Evolutionary conservation across 1,139 yeast genomes (phyloP).

Genomic region (Candida albicans): DNA sequence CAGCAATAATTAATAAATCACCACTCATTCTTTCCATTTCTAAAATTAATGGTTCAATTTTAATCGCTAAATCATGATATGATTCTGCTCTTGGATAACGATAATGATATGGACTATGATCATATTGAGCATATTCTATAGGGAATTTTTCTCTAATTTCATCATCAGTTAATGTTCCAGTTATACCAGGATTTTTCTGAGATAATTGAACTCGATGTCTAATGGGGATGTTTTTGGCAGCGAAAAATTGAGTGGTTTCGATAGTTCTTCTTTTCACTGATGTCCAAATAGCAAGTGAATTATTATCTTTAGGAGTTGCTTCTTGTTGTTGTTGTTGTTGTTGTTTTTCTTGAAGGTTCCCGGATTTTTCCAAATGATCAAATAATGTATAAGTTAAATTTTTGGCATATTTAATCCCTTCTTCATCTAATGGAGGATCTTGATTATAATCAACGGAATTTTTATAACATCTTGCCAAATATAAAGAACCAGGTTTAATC

Average conservation of each 20-base stretch:
- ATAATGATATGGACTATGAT: slow-evolving; percentile 85
- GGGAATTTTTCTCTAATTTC: slow-evolving; percentile 65
- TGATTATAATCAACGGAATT: slow-evolving; percentile 52
- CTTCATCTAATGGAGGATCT: slow-evolving; percentile 68
- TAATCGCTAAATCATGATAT: slow-evolving; percentile 91
- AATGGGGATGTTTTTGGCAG: slow-evolving; percentile 57
- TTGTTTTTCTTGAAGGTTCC: slow-evolving; percentile 33
- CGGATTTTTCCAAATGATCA: slow-evolving; percentile 33
- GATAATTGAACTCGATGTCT: slow-evolving; percentile 80
- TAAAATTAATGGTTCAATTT: slow-evolving; percentile 87
- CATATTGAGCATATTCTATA: slow-evolving; percentile 63
- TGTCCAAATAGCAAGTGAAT: slow-evolving; percentile 82
- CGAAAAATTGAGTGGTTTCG: slow-evolving; percentile 72
- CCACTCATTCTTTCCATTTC: slow-evolving; percentile 92
- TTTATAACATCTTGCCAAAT: slow-evolving; percentile 80
- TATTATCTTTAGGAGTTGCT: slow-evolving; percentile 46
- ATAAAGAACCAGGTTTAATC: slow-evolving; percentile 82
- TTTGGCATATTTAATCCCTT: slow-evolving; percentile 56
- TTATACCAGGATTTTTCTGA: slow-evolving; percentile 89
- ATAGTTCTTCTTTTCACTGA: slow-evolving; percentile 84
- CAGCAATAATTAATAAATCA: slow-evolving; percentile 87
- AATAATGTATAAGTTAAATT: slow-evolving; percentile 38
- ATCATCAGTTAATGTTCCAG: slow-evolving; percentile 63
- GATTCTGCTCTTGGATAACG: slow-evolving; percentile 92
- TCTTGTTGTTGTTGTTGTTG: slow-evolving; percentile 51